These are phyloP conservation scores for Ramaria sp. DNA, from an alignment of 768 basidiomycete species.

Conservation along the genomic window DNA sequence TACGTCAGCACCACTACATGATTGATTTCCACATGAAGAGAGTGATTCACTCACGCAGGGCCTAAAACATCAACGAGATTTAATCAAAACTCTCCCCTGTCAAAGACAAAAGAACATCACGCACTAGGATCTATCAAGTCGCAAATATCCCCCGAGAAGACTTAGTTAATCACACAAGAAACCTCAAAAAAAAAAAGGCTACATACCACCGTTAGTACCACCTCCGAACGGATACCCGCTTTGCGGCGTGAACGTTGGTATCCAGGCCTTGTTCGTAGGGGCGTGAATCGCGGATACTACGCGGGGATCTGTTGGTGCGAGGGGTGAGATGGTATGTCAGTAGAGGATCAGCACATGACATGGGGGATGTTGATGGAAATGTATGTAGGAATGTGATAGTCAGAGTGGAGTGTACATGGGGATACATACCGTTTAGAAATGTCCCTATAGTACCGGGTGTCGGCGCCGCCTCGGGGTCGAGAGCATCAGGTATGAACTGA, in stretches of 20 bases:
- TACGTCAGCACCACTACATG: background rate
- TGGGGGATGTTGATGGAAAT: no score
- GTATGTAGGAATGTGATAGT: background rate
- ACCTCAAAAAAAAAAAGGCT: background rate
- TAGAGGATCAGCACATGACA: no score
- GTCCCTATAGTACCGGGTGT: background rate
- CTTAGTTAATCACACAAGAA: background rate
- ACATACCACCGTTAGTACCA: background rate
- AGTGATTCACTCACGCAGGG: background rate
- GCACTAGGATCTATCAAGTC: background rate
- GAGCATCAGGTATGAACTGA: slow-evolving; percentile 9
- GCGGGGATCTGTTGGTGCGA: background rate
- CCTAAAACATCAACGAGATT: background rate
- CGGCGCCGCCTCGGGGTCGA: slow-evolving; percentile 4
- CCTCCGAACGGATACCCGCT: background rate
- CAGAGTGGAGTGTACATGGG: no score
- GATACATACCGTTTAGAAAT: slow-evolving; percentile 10
- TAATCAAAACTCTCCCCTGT: background rate
- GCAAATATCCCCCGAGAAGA: background rate
- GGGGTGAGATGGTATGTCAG: background rate
- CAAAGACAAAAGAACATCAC: background rate
- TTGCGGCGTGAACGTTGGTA: background rate
- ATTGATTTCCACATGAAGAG: background rate
- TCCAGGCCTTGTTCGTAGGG: slow-evolving; percentile 7
- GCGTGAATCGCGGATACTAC: slow-evolving; percentile 9